Conservation (phyloP, 2,329 filamentous ascomycete species). For the Tolypocladium guangdongense region DNA sequence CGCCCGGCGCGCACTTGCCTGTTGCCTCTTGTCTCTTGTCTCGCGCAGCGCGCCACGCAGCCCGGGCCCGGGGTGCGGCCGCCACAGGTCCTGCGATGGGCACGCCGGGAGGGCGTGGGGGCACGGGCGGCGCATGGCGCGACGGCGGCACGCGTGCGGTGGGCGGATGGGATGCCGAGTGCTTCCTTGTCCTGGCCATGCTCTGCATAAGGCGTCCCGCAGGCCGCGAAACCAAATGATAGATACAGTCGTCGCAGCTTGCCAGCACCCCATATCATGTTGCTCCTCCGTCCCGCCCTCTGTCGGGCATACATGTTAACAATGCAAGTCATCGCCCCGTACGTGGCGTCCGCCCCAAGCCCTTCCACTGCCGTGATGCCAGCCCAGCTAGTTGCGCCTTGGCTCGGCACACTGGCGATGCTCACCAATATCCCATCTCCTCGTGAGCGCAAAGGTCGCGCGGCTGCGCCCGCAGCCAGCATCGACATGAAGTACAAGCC, state of each 20-base stretch:
- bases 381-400: too few relatives aligned
- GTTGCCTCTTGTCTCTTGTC: too few relatives aligned
- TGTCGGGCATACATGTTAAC: background rate
- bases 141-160: background rate
- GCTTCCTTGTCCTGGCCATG: background rate
- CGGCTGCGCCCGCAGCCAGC: background rate
- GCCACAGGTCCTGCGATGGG: too few relatives aligned
- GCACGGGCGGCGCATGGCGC: too few relatives aligned
- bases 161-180: background rate
- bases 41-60: too few relatives aligned
- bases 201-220: background rate
- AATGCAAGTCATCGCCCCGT: background rate
- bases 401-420: too few relatives aligned
- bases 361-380: too few relatives aligned
- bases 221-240: too few relatives aligned
- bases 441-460: background rate
- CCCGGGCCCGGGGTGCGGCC: too few relatives aligned
- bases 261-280: background rate
- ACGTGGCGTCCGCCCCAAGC: background rate
- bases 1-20: too few relatives aligned
- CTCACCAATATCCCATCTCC: background rate
- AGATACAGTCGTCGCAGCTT: background rate
- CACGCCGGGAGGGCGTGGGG: too few relatives aligned
- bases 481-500: background rate
- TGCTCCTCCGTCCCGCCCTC: background rate